Evolutionary conservation across 169 alveolate genomes (phyloP).

Genomic region (Theileria parva): DNA sequence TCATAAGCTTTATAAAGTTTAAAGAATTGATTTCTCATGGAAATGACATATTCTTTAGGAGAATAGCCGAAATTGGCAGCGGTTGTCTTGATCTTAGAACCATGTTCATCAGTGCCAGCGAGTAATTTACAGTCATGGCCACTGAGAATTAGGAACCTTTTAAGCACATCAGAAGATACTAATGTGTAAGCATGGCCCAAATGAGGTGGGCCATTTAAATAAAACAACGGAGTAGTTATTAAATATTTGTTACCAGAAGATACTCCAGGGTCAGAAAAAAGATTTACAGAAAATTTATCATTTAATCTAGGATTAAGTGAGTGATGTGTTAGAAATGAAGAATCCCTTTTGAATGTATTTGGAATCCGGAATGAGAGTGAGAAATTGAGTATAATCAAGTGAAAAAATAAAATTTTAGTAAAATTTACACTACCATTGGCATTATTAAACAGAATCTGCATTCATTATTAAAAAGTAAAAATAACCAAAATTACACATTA

Average conservation of each 20-base stretch:
- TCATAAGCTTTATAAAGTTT: constrained; percentile 58
- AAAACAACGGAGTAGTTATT: constrained; percentile 66
- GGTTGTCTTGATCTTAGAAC: constrained; percentile 77
- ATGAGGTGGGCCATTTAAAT: constrained; percentile 74
- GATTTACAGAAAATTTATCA: not conserved
- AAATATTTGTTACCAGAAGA: not conserved
- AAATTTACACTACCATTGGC: not conserved
- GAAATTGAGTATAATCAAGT: not conserved
- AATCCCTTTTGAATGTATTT: not conserved
- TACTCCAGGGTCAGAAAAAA: not conserved
- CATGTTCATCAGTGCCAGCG: constrained; percentile 90
- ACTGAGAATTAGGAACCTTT: constrained; percentile 35
- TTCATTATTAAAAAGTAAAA: not conserved
- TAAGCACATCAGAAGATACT: constrained; percentile 68
- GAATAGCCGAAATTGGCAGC: constrained; percentile 58
- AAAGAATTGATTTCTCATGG: constrained; percentile 63
- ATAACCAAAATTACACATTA: constrained; percentile 4
- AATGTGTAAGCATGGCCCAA: constrained; percentile 79
- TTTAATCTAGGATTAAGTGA: not conserved
- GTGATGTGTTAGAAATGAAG: not conserved
- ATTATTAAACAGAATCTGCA: not conserved
- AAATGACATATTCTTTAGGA: constrained; percentile 64
- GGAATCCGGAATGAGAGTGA: not conserved
- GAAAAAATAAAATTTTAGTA: not conserved
- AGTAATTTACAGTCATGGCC: constrained; percentile 45